Evolutionary conservation across 305 asterid genomes (phyloP).

Genomic region (Solanum hybrid): DNA sequence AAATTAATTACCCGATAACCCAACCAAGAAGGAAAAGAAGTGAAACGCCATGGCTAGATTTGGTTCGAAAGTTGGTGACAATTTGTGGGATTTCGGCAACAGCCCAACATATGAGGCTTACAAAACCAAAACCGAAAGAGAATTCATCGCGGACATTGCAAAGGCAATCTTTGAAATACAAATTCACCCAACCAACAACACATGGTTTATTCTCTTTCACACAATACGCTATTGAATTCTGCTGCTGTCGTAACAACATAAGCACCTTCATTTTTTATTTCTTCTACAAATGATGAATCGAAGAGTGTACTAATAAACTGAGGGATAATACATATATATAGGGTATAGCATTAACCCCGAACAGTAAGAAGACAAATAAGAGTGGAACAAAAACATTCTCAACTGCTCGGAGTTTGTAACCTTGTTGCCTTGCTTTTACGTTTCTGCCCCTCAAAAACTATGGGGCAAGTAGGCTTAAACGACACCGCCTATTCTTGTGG

Average conservation of each 20-base stretch:
- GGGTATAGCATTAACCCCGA: background rate
- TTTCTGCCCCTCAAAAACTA: background rate
- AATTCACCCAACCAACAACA: constrained; percentile 48
- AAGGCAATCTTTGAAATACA: constrained; percentile 67
- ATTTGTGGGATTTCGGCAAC: constrained; percentile 96
- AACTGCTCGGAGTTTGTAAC: background rate
- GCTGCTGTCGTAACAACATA: background rate
- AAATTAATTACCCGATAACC: constrained; percentile 51
- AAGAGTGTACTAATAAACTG: background rate
- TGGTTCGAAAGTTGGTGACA: constrained; percentile 55
- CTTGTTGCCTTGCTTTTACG: background rate
- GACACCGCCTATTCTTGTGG: background rate
- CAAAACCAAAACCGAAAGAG: constrained; percentile 64
- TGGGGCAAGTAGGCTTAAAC: background rate
- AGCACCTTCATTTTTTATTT: background rate
- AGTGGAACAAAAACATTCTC: background rate
- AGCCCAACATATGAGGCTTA: constrained; percentile 71
- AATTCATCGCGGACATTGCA: constrained; percentile 52
- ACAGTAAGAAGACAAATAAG: background rate
- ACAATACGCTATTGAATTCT: constrained; percentile 26
- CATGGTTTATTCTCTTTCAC: constrained; percentile 47
- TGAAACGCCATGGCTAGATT: constrained; percentile 82
- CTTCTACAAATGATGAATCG: background rate
- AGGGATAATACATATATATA: background rate
- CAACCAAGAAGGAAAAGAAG: constrained; percentile 67